A percentile compares a stretch with the other conserved stretches of the same genome.
Evolutionary conservation across 1,284 basidiomycete species (phyloP).

Genomic region (Pulchroboletus neoregius): DNA sequence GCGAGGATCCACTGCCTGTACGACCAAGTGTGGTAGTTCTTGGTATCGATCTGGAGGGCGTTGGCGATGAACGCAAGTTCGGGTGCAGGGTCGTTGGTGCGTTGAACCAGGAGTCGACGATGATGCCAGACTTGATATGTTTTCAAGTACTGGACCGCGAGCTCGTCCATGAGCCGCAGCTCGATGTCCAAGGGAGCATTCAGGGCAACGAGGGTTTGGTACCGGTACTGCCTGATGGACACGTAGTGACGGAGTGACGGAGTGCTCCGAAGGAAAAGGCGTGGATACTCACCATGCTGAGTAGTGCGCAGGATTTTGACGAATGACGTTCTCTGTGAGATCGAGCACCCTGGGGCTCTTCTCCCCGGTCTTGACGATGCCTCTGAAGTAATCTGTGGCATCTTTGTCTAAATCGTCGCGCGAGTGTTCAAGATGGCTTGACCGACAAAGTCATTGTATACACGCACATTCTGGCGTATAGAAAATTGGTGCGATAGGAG

Average conservation of each 20-base stretch:
- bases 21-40: slow-evolving; percentile 97
- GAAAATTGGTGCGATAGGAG: slow-evolving; percentile 84
- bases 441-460: slow-evolving; percentile 4
- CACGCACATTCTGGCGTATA: slow-evolving; percentile 82
- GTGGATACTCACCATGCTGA: slow-evolving; percentile 73
- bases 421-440: slow-evolving; percentile 5
- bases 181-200: slow-evolving; percentile 68
- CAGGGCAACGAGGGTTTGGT: slow-evolving; percentile 73
- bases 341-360: slow-evolving; percentile 76
- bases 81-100: slow-evolving; percentile 47
- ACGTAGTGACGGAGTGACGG: slow-evolving; percentile 1
- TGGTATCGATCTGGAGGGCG: slow-evolving; percentile 70
- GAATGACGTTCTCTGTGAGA: slow-evolving; percentile 82
- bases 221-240: slow-evolving; percentile 81
- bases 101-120: slow-evolving; percentile 74
- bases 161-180: slow-evolving; percentile 77
- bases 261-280: slow-evolving; percentile 3
- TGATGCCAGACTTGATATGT: slow-evolving; percentile 99
- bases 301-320: slow-evolving; percentile 89
- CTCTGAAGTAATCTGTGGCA: slow-evolving; percentile 89
- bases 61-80: slow-evolving; percentile 80
- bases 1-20: slow-evolving; percentile 89
- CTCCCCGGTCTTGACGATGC: slow-evolving; percentile 71
- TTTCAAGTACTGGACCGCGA: slow-evolving; percentile 81
- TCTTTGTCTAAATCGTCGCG: slow-evolving; percentile 66